Evolutionary conservation across 768 basidiomycete species (phyloP).

Genomic region (Tephrocybe sp.): DNA sequence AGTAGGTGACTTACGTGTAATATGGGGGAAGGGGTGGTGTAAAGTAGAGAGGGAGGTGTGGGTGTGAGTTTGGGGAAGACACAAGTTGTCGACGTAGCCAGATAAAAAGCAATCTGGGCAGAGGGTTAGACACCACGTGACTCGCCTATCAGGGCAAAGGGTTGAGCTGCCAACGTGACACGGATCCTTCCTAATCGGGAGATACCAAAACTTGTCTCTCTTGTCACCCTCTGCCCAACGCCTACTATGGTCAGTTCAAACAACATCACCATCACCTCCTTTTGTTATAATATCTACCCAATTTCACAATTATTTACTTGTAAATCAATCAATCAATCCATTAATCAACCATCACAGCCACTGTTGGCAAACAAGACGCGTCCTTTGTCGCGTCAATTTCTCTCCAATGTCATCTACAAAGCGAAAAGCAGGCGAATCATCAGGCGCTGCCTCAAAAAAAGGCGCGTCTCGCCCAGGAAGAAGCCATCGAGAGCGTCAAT

Average conservation of each 20-base stretch:
- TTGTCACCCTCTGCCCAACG: background rate
- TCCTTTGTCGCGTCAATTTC: slow-evolving; percentile 6
- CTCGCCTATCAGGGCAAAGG: slow-evolving; percentile 40
- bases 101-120: slow-evolving; percentile 71
- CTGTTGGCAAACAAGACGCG: background rate
- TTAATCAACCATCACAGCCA: background rate
- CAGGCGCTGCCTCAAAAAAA: slow-evolving; percentile 24
- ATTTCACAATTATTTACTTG: no score
- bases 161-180: slow-evolving; percentile 32
- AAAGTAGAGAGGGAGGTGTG: slow-evolving; percentile 19
- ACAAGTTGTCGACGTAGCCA: slow-evolving; percentile 42
- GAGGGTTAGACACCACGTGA: slow-evolving; percentile 56
- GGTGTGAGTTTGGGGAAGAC: slow-evolving; percentile 31
- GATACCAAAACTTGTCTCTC: slow-evolving; percentile 2
- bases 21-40: slow-evolving; percentile 37
- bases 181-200: slow-evolving; percentile 18
- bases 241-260: background rate
- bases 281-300: no score
- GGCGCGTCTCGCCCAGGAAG: slow-evolving; percentile 26
- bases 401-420: slow-evolving; percentile 28
- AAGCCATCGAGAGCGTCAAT: slow-evolving; percentile 24
- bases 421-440: slow-evolving; percentile 32
- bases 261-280: background rate
- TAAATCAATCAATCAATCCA: background rate
- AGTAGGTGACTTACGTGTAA: slow-evolving; percentile 38